phyloP scores from a whole-genome alignment of 2,329 filamentous ascomycete genomes.

The Gliomastix tumulicola region DNA sequence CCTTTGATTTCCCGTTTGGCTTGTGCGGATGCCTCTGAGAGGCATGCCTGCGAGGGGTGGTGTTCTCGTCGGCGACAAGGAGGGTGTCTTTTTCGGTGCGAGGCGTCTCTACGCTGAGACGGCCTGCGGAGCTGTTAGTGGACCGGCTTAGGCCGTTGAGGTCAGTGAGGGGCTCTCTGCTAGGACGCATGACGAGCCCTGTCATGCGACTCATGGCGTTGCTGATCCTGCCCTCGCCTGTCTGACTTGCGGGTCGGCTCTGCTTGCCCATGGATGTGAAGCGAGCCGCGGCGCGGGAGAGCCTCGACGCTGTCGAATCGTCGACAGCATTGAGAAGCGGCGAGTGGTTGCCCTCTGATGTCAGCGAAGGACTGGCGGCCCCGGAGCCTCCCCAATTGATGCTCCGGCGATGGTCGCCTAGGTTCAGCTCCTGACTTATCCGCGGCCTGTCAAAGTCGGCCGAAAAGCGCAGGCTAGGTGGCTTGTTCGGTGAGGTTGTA shows the following conservation, averaged over 20 bases:
- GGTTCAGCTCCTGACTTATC: too few relatives aligned
- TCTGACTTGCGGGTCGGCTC: slow-evolving; percentile 52
- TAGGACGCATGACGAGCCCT: slow-evolving; percentile 41
- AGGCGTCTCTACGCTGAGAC: slow-evolving; percentile 9
- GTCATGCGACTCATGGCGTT: slow-evolving; percentile 49
- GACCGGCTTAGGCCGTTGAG: slow-evolving; percentile 14
- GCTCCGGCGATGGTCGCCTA: too few relatives aligned
- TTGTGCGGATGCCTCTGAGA: too few relatives aligned
- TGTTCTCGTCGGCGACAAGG: too few relatives aligned
- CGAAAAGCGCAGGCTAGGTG: slow-evolving; percentile 48
- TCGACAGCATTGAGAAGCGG: slow-evolving; percentile 38
- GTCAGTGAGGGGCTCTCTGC: slow-evolving; percentile 41
- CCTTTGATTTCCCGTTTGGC: too few relatives aligned
- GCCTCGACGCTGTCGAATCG: slow-evolving; percentile 44
- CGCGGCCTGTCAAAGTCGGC: slow-evolving; percentile 29
- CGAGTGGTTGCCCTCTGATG: slow-evolving; percentile 22
- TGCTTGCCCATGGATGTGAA: slow-evolving; percentile 38
- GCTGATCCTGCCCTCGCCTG: slow-evolving; percentile 50
- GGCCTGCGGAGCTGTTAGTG: slow-evolving; percentile 14
- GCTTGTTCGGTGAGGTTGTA: slow-evolving; percentile 23
- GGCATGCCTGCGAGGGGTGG: too few relatives aligned
- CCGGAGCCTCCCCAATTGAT: slow-evolving; percentile 39
- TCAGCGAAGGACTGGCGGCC: slow-evolving; percentile 26
- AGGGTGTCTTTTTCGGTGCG: slow-evolving; percentile 15
- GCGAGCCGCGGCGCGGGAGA: slow-evolving; percentile 51